Percentiles rank a stretch among this genome's conserved stretches.
Evolutionary conservation across 768 basidiomycete species (phyloP).

Genomic region (Candolleomyces eurysporus): DNA sequence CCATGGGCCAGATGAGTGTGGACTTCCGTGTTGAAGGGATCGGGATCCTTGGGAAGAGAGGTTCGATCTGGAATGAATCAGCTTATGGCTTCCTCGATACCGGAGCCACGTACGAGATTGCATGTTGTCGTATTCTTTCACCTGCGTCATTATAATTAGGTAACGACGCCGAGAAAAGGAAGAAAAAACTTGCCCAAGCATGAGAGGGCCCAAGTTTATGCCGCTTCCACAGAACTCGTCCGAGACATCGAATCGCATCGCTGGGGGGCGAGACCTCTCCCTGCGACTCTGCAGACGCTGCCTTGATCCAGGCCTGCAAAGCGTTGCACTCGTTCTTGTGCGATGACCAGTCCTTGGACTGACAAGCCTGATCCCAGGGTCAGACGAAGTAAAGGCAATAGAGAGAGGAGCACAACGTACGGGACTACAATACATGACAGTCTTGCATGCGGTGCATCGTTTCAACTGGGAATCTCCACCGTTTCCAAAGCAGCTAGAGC

Average conservation of each 20-base stretch:
- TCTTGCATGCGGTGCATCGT: conserved; percentile 73
- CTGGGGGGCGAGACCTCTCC: conserved; percentile 48
- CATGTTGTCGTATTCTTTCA: conserved; percentile 62
- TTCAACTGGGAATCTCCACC: conserved; percentile 42
- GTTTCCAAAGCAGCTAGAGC: conserved; percentile 60
- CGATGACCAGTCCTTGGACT: conserved; percentile 66
- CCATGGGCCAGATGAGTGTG: conserved; percentile 74
- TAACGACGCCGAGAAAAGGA: neutral
- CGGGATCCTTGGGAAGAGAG: conserved; percentile 36
- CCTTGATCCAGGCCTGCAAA: conserved; percentile 51
- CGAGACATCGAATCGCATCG: conserved; percentile 80
- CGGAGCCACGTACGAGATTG: conserved; percentile 64
- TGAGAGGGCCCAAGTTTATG: conserved; percentile 53
- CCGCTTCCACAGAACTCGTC: conserved; percentile 66
- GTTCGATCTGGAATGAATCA: conserved; percentile 48
- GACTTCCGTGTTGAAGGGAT: conserved; percentile 46
- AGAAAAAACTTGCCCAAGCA: conserved; percentile 49
- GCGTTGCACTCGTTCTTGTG: conserved; percentile 83
- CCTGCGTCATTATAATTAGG: conserved; percentile 32
- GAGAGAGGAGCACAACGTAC: conserved; percentile 39
- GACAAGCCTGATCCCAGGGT: conserved; percentile 50
- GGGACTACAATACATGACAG: conserved; percentile 70
- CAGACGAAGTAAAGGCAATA: conserved; percentile 2
- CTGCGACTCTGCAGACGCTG: conserved; percentile 42
- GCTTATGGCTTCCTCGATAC: neutral